Evolutionary conservation across 192 early-diverging fungal genomes (phyloP), one percentile per base, ranked within the genome.

Genomic region (Podochytrium sp.): DNA sequence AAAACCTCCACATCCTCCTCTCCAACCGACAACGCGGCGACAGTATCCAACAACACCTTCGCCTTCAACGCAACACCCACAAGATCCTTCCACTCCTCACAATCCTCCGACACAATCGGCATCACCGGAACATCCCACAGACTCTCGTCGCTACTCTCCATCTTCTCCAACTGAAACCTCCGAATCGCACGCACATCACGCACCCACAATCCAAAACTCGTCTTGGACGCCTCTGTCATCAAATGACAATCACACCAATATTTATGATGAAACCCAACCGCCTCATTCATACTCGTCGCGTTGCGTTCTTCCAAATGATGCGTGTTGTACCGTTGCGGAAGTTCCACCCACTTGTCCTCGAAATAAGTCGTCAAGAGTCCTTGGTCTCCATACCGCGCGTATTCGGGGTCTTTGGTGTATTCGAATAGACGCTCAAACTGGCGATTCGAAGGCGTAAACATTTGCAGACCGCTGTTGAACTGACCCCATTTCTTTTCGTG

Each of bases 241-340:
- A n/a, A n/a, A n/a, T n/a, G n/a, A n/a, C 60, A 62, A 38, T 62
- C 60, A 62, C 33, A 38, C 60, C 60, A 62, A 20, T 38, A 62
- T 30, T 62, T 62, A 20, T 39, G 34, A 37, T 62, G 60, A 16
- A 62, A 39, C 27, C 60, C 60, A 39, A 38, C n/a, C 0, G 34
- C 37, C 3, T 16, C 34, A 2, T 62, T 30, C 34, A 62, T 62
- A 20, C 18, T 33, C 2, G 34, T 20, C 16, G 37, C 37, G 4
- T 33, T 38, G 32, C 60, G 30, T 30, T 62, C 34, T 30, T 62
- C 60, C 18, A 62, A 39, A 16, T 62, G 60, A 62, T 62, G 30
- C 30, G 37, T 62, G 18, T 62, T 62, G 34, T 39, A 62, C 18
- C 18, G 16, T 20, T 33, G 34, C 18, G 60, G 60, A 7, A 62